A percentile compares a stretch with the other conserved stretches of the same genome.
phyloP scores from a whole-genome alignment of 345 rosid genomes.

The Eucalyptus tenuipes region DNA sequence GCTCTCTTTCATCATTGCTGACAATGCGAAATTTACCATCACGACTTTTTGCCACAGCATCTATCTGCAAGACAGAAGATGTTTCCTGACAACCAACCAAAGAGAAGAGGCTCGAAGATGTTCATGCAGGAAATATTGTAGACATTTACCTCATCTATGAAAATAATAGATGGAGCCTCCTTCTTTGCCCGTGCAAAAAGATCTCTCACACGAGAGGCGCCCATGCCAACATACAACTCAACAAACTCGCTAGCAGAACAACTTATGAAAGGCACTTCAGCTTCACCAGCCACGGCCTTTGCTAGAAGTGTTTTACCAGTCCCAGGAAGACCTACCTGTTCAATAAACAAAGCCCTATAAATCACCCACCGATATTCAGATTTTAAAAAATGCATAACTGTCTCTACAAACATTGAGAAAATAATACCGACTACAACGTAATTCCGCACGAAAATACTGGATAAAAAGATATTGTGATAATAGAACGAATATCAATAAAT shows the following conservation, averaged over 20 bases:
- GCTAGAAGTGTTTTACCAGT: conserved; percentile 97
- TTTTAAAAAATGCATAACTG: background rate
- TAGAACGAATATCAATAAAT: background rate
- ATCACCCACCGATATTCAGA: background rate
- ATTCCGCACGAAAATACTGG: background rate
- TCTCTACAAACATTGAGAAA: background rate
- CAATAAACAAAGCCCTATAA: background rate
- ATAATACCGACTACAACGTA: background rate
- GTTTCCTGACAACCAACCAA: background rate
- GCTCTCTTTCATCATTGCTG: conserved; percentile 93
- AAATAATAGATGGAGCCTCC: conserved; percentile 93
- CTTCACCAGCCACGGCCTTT: conserved; percentile 95
- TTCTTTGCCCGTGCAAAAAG: conserved; percentile 94
- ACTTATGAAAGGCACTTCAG: conserved; percentile 92
- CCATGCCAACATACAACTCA: conserved; percentile 94
- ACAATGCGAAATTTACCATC: conserved; percentile 83
- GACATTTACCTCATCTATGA: conserved; percentile 80
- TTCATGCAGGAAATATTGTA: background rate
- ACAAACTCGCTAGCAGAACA: conserved; percentile 98
- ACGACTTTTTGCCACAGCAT: conserved; percentile 98
- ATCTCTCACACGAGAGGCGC: conserved; percentile 98
- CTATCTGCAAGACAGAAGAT: conserved; percentile 45
- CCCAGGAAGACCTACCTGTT: conserved; percentile 96
- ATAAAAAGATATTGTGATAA: background rate
- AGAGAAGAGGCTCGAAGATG: background rate